Conservation (phyloP, 2,329 filamentous ascomycete species). For the Sarocladium kiliense region DNA sequence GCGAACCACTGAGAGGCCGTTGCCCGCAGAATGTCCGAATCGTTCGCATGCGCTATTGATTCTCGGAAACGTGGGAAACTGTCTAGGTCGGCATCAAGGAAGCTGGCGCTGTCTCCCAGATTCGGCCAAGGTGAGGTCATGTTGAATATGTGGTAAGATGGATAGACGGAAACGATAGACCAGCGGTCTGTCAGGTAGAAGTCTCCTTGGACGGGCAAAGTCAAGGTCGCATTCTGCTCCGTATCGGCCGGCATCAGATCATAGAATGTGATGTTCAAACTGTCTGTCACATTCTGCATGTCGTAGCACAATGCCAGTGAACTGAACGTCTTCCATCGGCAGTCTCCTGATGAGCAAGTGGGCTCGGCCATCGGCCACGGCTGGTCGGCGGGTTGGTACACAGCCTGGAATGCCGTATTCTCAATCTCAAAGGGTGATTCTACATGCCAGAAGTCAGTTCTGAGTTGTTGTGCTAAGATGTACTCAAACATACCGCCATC, state of each 20-base stretch:
- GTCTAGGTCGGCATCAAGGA: neutral
- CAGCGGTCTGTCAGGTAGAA: neutral
- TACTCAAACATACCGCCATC: neutral
- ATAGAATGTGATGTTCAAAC: neutral
- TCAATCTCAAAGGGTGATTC: neutral
- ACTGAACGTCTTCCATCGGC: conserved; percentile 7
- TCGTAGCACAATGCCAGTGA: conserved; percentile 10
- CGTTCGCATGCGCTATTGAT: conserved; percentile 2
- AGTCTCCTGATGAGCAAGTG: conserved; percentile 7
- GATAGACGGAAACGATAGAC: neutral
- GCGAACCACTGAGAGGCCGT: conserved; percentile 10
- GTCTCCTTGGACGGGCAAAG: neutral
- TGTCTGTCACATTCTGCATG: conserved; percentile 9
- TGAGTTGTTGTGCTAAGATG: neutral
- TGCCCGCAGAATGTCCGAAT: conserved; percentile 2
- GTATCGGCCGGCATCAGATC: neutral
- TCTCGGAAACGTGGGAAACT: conserved; percentile 7
- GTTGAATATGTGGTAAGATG: conserved; percentile 5
- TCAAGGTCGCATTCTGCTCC: neutral
- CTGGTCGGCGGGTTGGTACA: conserved; percentile 5
- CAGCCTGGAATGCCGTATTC: conserved; percentile 9
- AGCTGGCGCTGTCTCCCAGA: neutral
- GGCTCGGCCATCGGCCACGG: conserved; percentile 9
- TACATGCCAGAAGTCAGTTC: neutral
- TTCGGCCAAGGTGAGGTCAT: conserved; percentile 9